A percentile compares a stretch with the other conserved stretches of the same genome.
These are phyloP conservation scores for Zizania latifolia DNA, from an alignment of 176 grass and related monocot genomes.

Conservation along the genomic window DNA sequence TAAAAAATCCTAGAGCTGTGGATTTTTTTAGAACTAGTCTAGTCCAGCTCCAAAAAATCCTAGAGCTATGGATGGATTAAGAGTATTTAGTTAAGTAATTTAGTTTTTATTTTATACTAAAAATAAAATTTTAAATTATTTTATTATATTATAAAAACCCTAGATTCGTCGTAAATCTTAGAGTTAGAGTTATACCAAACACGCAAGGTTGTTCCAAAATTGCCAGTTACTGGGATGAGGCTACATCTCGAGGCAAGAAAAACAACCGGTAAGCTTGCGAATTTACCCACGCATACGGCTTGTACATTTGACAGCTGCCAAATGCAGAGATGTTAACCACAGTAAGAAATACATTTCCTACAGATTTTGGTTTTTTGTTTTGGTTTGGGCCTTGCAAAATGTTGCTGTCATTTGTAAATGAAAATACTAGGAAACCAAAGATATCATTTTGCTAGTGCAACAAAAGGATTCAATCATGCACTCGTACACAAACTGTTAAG, in stretches of 20 bases:
- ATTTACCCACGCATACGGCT: too few relatives aligned
- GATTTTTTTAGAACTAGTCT: too few relatives aligned
- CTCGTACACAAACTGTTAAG: not conserved
- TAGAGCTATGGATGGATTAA: too few relatives aligned
- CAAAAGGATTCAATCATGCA: not conserved
- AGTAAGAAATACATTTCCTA: not conserved
- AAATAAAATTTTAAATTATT: too few relatives aligned
- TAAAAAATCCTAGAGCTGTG: too few relatives aligned
- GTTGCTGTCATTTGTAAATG: not conserved
- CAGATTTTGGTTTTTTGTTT: not conserved
- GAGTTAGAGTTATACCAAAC: too few relatives aligned
- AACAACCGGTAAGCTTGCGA: constrained; percentile 55
- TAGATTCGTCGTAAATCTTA: too few relatives aligned
- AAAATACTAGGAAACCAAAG: not conserved
- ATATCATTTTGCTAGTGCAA: not conserved
- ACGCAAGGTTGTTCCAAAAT: constrained; percentile 27
- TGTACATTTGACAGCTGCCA: constrained; percentile 12
- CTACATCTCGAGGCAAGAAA: constrained; percentile 76
- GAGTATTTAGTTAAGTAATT: too few relatives aligned
- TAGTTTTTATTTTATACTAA: too few relatives aligned
- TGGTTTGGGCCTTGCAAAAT: not conserved
- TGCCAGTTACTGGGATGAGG: constrained; percentile 67
- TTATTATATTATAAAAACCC: too few relatives aligned
- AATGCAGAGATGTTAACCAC: constrained; percentile 26
- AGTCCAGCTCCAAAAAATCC: too few relatives aligned